Evolutionary conservation across 2,329 filamentous ascomycete species (phyloP).

Genomic region (Scedosporium dehoogii): DNA sequence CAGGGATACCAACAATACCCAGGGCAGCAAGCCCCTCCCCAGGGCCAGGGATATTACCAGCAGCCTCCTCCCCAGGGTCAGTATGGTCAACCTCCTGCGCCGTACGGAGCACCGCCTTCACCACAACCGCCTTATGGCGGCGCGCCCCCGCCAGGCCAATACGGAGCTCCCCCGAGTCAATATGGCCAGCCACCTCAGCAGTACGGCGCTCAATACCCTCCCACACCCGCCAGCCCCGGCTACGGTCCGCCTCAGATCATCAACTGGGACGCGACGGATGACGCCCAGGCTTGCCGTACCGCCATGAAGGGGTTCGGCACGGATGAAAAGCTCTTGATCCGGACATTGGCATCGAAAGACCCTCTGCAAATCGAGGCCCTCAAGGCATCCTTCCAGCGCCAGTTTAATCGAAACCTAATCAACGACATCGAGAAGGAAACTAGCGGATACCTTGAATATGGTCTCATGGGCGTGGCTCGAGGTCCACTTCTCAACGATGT

Average conservation of each 20-base stretch:
- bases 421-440: constrained; percentile 72
- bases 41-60: constrained; percentile 19
- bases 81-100: constrained; percentile 18
- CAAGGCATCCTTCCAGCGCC: constrained; percentile 54
- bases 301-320: constrained; percentile 95
- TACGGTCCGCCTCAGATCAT: constrained; percentile 65
- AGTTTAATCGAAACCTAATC: constrained; percentile 58
- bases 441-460: constrained; percentile 62
- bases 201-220: constrained; percentile 28
- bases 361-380: constrained; percentile 66
- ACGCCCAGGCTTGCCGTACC: constrained; percentile 62
- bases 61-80: constrained; percentile 15
- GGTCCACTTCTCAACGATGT: constrained; percentile 75
- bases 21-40: constrained; percentile 23
- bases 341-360: constrained; percentile 60
- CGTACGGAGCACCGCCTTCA: constrained; percentile 31
- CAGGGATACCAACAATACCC: constrained; percentile 21
- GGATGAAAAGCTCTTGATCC: constrained; percentile 69
- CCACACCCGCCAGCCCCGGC: constrained; percentile 59
- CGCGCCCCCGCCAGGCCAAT: constrained; percentile 20
- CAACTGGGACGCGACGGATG: constrained; percentile 54
- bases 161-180: constrained; percentile 21
- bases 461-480: constrained; percentile 62
- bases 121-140: constrained; percentile 20
- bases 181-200: constrained; percentile 19